Percentiles rank a stretch among this genome's conserved stretches.
Evolutionary conservation across 1,139 yeast genomes (phyloP).

Genomic region (Suhomyces terraborum): DNA sequence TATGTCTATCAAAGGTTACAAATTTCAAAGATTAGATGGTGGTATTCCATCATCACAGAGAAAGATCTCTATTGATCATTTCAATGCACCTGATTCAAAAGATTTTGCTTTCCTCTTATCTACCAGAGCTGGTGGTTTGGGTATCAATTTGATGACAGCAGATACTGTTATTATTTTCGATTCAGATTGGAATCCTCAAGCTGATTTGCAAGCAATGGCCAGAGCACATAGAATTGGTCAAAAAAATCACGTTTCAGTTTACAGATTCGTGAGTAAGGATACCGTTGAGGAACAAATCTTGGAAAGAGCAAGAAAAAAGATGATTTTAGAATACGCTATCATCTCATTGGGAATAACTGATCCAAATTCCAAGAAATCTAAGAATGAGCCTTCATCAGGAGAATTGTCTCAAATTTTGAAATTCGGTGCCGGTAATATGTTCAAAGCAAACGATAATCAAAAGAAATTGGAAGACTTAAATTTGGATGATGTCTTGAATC

Average conservation of each 20-base stretch:
- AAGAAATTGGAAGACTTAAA: conserved; percentile 94
- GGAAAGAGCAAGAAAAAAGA: conserved; percentile 95
- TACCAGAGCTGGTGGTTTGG: conserved; percentile 98
- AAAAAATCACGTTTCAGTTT: conserved; percentile 95
- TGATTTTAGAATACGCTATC: conserved; percentile 97
- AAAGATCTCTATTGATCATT: conserved; percentile 93
- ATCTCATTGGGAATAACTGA: conserved; percentile 95
- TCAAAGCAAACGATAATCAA: conserved; percentile 87
- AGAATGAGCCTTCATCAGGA: conserved; percentile 72
- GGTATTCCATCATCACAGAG: conserved; percentile 94
- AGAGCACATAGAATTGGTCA: conserved; percentile 99
- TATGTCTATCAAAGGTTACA: conserved; percentile 82
- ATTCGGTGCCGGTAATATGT: conserved; percentile 99
- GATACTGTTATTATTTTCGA: conserved; percentile 97
- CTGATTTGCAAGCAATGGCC: conserved; percentile 99
- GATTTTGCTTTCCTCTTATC: conserved; percentile 90
- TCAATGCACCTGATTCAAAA: conserved; percentile 88
- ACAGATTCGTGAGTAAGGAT: conserved; percentile 93
- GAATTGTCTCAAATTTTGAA: conserved; percentile 92
- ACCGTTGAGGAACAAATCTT: conserved; percentile 96
- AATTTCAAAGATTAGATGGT: conserved; percentile 93
- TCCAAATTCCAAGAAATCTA: conserved; percentile 47
- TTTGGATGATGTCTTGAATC: conserved; percentile 91
- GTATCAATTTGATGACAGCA: conserved; percentile 97
- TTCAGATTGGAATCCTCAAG: conserved; percentile 99